These are phyloP conservation scores for Terfezia boudieri DNA, from an alignment of 495 filamentous ascomycete genomes.

Conservation along the genomic window DNA sequence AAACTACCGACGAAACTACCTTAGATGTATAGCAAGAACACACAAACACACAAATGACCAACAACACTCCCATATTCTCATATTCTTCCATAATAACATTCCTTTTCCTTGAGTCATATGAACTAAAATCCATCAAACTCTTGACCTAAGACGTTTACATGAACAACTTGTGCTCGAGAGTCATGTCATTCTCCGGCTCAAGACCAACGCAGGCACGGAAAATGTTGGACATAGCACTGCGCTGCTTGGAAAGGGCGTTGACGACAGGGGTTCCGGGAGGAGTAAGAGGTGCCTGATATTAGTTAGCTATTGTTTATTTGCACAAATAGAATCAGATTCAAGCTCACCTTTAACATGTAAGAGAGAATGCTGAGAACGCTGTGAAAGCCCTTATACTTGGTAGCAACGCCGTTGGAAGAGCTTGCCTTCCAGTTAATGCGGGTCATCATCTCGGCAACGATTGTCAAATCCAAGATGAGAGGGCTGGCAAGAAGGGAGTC, in stretches of 20 bases:
- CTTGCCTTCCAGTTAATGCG: constrained; percentile 75
- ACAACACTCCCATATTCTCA: too few relatives aligned
- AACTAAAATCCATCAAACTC: too few relatives aligned
- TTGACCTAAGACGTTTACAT: too few relatives aligned
- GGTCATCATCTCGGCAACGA: constrained; percentile 93
- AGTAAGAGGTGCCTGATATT: constrained; percentile 52
- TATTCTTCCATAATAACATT: too few relatives aligned
- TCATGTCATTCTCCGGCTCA: constrained; percentile 98
- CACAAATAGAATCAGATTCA: constrained; percentile 2
- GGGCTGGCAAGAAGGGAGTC: constrained; percentile 95
- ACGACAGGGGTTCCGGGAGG: constrained; percentile 90
- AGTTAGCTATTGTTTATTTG: not conserved
- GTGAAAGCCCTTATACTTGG: constrained; percentile 76
- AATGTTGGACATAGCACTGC: constrained; percentile 85
- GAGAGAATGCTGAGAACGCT: constrained; percentile 90
- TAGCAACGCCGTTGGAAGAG: constrained; percentile 24
- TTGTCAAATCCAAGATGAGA: constrained; percentile 85
- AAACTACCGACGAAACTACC: too few relatives aligned
- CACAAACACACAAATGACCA: too few relatives aligned
- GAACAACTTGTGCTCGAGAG: constrained; percentile 84
- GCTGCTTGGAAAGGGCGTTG: constrained; percentile 93
- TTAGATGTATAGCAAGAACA: too few relatives aligned
- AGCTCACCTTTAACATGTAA: constrained; percentile 81
- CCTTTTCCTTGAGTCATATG: too few relatives aligned
- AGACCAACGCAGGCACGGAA: constrained; percentile 96